A percentile compares a stretch with the other conserved stretches of the same genome.
These are phyloP conservation scores for Boletus subparvulus DNA, from an alignment of 768 basidiomycete species.

Conservation along the genomic window DNA sequence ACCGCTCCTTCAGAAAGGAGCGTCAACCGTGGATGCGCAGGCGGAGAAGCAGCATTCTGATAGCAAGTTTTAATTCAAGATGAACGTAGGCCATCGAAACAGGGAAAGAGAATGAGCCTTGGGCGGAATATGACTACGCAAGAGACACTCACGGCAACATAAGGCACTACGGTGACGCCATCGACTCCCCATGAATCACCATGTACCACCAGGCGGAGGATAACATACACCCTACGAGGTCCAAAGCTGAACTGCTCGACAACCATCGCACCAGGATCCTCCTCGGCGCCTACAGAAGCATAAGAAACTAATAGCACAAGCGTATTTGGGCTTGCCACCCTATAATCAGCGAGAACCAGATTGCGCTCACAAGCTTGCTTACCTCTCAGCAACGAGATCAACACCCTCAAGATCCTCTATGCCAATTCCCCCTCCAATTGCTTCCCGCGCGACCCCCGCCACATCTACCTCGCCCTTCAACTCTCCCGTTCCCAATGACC, in stretches of 20 bases:
- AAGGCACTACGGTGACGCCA: slow-evolving; percentile 61
- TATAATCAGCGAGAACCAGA: slow-evolving; percentile 1
- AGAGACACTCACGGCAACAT: slow-evolving; percentile 61
- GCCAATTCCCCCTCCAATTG: slow-evolving; percentile 45
- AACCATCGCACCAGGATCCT: slow-evolving; percentile 34
- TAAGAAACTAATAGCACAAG: slow-evolving; percentile 68
- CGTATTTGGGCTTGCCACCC: slow-evolving; percentile 43
- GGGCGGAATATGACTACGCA: neutral
- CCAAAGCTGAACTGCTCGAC: slow-evolving; percentile 40
- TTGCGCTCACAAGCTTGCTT: slow-evolving; percentile 13
- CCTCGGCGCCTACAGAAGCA: slow-evolving; percentile 49
- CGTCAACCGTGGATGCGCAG: slow-evolving; percentile 69
- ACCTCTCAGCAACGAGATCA: slow-evolving; percentile 66
- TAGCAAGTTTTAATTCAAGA: neutral
- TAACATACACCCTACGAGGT: slow-evolving; percentile 64
- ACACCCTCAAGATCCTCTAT: slow-evolving; percentile 71
- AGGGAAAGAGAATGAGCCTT: neutral
- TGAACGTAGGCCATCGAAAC: neutral
- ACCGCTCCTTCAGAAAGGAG: slow-evolving; percentile 59
- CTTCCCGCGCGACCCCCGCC: slow-evolving; percentile 45
- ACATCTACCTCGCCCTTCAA: slow-evolving; percentile 57
- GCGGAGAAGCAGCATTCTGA: slow-evolving; percentile 66
- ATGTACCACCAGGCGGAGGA: slow-evolving; percentile 45
- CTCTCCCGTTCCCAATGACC: slow-evolving; percentile 58
- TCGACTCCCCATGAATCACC: slow-evolving; percentile 27